phyloP scores from a whole-genome alignment of 2,329 filamentous ascomycete species.

The Cladorrhinum sp. region DNA sequence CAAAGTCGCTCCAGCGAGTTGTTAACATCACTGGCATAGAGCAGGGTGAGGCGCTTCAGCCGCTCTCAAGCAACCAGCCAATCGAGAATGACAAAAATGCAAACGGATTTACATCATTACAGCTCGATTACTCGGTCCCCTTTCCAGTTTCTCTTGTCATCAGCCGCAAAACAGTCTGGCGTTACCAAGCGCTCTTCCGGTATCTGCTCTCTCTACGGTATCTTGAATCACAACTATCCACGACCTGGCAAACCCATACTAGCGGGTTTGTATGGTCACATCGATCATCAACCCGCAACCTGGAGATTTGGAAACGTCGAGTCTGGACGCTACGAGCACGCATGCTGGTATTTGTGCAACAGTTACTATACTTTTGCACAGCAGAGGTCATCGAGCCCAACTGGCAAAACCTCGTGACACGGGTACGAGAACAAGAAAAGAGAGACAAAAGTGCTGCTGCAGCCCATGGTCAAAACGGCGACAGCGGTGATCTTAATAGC shows the following conservation, averaged over 20 bases:
- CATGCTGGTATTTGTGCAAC: conserved; percentile 97
- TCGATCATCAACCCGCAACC: conserved; percentile 63
- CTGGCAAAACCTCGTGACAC: conserved; percentile 90
- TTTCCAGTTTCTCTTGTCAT: conserved; percentile 96
- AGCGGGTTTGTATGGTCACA: conserved; percentile 80
- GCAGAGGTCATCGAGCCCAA: conserved; percentile 97
- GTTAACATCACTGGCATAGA: conserved; percentile 96
- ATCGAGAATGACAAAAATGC: conserved; percentile 84
- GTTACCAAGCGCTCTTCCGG: conserved; percentile 93
- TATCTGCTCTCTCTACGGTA: conserved; percentile 88
- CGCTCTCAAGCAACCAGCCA: conserved; percentile 58
- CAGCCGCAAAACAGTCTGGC: conserved; percentile 91
- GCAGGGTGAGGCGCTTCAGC: conserved; percentile 77
- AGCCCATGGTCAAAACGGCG: background rate
- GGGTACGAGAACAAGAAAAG: conserved; percentile 51
- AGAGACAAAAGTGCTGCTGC: background rate
- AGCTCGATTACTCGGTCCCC: conserved; percentile 90
- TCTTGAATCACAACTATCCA: conserved; percentile 80
- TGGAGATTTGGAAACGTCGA: conserved; percentile 89
- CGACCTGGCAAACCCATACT: conserved; percentile 87
- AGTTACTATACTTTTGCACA: conserved; percentile 94
- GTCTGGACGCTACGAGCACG: conserved; percentile 88
- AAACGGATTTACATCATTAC: conserved; percentile 84
- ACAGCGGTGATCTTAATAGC: background rate
- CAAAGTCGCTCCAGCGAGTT: conserved; percentile 91